Conservation (phyloP, 768 basidiomycete species). For the Lyophyllum atratum region DNA sequence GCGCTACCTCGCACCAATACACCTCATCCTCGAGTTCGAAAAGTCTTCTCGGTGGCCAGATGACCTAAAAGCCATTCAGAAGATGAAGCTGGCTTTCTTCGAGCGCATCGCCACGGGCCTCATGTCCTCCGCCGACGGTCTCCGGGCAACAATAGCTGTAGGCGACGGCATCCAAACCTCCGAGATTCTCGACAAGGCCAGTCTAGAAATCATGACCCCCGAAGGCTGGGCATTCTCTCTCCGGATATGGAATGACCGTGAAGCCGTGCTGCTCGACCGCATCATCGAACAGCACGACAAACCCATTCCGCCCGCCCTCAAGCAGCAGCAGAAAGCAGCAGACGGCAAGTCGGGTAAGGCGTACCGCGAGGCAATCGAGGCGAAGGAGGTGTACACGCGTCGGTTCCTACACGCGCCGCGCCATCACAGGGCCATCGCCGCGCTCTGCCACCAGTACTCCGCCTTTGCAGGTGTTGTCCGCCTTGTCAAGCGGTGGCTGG, state of each 20-base stretch:
- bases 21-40: constrained; percentile 86
- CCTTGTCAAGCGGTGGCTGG: constrained; percentile 91
- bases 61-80: constrained; percentile 88
- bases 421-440: constrained; percentile 83
- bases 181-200: constrained; percentile 66
- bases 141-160: constrained; percentile 61
- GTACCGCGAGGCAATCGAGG: constrained; percentile 55
- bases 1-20: constrained; percentile 68
- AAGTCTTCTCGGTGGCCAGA: constrained; percentile 94
- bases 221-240: constrained; percentile 88
- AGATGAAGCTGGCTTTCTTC: constrained; percentile 91
- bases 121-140: constrained; percentile 49
- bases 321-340: constrained; percentile 19
- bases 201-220: constrained; percentile 75
- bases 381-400: constrained; percentile 61
- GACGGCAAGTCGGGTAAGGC: constrained; percentile 45
- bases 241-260: constrained; percentile 86
- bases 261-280: constrained; percentile 75
- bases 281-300: constrained; percentile 51
- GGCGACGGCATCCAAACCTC: constrained; percentile 48
- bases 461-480: constrained; percentile 87
- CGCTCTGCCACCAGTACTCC: constrained; percentile 74
- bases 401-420: constrained; percentile 79
- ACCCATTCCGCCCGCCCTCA: constrained; percentile 39
- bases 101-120: constrained; percentile 74